Evolutionary conservation across 139 green algal species (phyloP), one percentile per base, ranked within the genome.

Genomic region (Gonium pectorale): DNA sequence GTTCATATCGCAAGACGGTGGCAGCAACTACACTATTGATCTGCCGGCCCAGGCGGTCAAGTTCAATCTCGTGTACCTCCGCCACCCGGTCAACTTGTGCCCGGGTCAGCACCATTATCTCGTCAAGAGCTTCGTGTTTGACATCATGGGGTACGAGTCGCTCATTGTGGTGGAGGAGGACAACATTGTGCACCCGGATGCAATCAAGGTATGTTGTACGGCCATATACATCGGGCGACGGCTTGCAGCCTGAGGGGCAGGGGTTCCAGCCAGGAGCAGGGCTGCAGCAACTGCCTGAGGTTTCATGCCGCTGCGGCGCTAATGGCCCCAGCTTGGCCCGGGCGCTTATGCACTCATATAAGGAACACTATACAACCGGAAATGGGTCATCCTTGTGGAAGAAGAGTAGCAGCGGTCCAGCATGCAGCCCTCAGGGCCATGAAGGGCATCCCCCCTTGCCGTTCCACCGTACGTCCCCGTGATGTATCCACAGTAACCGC

Each of bases 111-210:
- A 77, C 43, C 68, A 77, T 26, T 77, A 43, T 37, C 60, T 77
- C n/a, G 68, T 77, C 27, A 77, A 77, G 29, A 22, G 7, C 19
- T 77, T 77, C 41, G 68, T 43, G 11, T 77, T 77, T 41, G 68
- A 77, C 27, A 77, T 77, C 43, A 60, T 77, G 68, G 41, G 43
- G 27, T 77, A 77, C 43, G 43, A 77, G 8, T 44, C 24, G 1
- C 68, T 77, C 5, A 27, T 77, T 7, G 68, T 77, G 8, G 68
- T 77, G 15, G 68, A 77, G 44, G 68, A 77, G 43, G 68, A 77
- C 68, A 77, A 77, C 26, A 43, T 44, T 0, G 15, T 77, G 43
- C 68, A 77, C 31, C 68, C 46, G 21, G 43, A 77, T 27, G 68
- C 21, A 6, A 41, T 77, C 17, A 35, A 77, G 68, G 68, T 74